Evolutionary conservation across 805 yeast genomes (phyloP).

Genomic region (Metschnikowia noctiluminum): DNA sequence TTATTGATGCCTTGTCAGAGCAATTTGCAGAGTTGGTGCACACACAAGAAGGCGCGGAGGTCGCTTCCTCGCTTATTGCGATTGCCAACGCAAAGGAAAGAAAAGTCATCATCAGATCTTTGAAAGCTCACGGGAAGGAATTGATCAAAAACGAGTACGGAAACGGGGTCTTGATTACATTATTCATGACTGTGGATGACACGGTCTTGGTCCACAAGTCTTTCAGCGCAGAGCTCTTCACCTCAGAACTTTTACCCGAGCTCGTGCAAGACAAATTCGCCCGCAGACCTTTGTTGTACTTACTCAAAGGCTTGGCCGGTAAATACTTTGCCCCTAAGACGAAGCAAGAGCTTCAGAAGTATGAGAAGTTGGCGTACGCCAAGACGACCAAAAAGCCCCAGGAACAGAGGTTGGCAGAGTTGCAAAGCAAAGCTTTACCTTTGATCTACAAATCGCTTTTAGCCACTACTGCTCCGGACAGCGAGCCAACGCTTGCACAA

Average conservation of each 20-base stretch:
- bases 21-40: conserved; percentile 94
- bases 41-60: conserved; percentile 91
- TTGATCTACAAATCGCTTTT: conserved; percentile 54
- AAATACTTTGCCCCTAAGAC: conserved; percentile 74
- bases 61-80: conserved; percentile 77
- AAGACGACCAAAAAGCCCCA: conserved; percentile 84
- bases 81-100: conserved; percentile 90
- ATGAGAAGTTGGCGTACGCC: conserved; percentile 52
- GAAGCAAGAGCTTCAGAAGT: conserved; percentile 55
- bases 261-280: conserved; percentile 70
- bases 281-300: conserved; percentile 83
- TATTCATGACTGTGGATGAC: conserved; percentile 89
- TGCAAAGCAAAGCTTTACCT: conserved; percentile 64
- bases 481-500: conserved; percentile 43
- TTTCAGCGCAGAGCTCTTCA: conserved; percentile 54
- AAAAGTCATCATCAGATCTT: conserved; percentile 66
- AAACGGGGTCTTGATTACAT: conserved; percentile 69
- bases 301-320: conserved; percentile 74
- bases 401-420: conserved; percentile 68
- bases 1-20: conserved; percentile 78
- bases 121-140: conserved; percentile 73
- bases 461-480: conserved; percentile 22
- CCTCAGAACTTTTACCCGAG: conserved; percentile 48
- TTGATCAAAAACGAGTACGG: conserved; percentile 85
- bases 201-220: conserved; percentile 79